These are phyloP conservation scores for Colletotrichum ledebouriae DNA, from an alignment of 2,329 filamentous ascomycete genomes.

Conservation along the genomic window DNA sequence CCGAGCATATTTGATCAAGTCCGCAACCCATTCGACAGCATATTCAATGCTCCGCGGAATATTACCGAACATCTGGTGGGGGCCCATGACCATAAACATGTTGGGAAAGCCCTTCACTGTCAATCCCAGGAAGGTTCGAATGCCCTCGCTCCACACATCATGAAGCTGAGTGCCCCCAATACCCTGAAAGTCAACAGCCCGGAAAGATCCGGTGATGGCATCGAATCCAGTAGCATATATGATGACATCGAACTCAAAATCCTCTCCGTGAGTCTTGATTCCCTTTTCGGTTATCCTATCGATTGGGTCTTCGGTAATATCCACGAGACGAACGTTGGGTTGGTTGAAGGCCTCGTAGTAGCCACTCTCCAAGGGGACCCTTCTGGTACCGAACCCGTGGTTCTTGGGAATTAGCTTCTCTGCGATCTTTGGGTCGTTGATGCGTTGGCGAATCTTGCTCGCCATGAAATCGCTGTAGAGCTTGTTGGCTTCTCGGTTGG, in stretches of 20 bases:
- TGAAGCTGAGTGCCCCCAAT: conserved; percentile 45
- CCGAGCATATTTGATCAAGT: conserved; percentile 51
- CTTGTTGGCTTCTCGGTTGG: conserved; percentile 48
- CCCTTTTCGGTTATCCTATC: conserved; percentile 53
- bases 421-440: conserved; percentile 52
- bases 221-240: conserved; percentile 60
- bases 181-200: conserved; percentile 52
- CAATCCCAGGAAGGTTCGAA: conserved; percentile 58
- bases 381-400: conserved; percentile 45
- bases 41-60: conserved; percentile 58
- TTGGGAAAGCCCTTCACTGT: conserved; percentile 60
- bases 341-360: conserved; percentile 66
- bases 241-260: conserved; percentile 53
- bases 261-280: conserved; percentile 50
- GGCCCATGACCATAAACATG: conserved; percentile 61
- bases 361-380: conserved; percentile 59
- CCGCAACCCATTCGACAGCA: conserved; percentile 55
- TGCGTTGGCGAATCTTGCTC: conserved; percentile 52
- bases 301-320: conserved; percentile 59
- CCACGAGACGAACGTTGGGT: conserved; percentile 60
- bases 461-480: conserved; percentile 48
- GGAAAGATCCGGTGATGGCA: conserved; percentile 48
- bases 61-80: conserved; percentile 60
- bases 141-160: conserved; percentile 53
- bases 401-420: conserved; percentile 52